Base-by-base conservation (phyloP, 768 basidiomycete species). In the Tylopilus intermedius region DNA sequence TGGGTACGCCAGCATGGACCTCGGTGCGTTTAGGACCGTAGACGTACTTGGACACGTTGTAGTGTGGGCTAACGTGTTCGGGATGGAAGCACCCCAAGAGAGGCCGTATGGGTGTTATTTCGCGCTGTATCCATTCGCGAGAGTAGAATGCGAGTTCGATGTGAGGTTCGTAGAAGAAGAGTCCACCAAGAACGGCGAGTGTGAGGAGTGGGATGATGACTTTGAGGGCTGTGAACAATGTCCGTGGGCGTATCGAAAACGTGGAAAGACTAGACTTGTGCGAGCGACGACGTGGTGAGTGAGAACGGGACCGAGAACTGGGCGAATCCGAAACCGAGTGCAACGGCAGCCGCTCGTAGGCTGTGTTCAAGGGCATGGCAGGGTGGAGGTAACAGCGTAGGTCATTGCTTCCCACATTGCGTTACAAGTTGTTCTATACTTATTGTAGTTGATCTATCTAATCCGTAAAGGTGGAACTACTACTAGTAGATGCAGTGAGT, bases 101-200 rank as follows among this genome's bases (percentile, higher is more conserved):
- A 0, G 84, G 83, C 5, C 72, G 70, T 5, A 88, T 66, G 9
- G 78, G 69, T n/a, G 80, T 74, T n/a, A 95, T 80, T 59, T 93
- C 87, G 39, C 73, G 67, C 38, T 77, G 72, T 44, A 94, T 75
- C 90, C 94, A 96, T 38, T 74, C 73, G 26, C 86, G 79, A 30
- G 78, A 75, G 71, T 91, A 94, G 62, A 92, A 81, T 24, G 86
- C 75, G 39, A 94, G 71, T 70, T 96, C 94, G 61, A 96, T 71
- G 69, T 96, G 92, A 3, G 90, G 80, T 69, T 95, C 88, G 69
- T 86, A 88, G 42, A 83, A 62, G 62, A 80, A 77, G 46, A 83
- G 69, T 0, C 74, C 75, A n/a, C 78, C 60, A 26, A 82, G 55
- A 26, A 83, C 50, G 54, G 76, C 55, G 40, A 79, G 21, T 44